Evolutionary conservation across 345 rosid genomes (phyloP).

Genomic region (Lagerstroemia speciosa): DNA sequence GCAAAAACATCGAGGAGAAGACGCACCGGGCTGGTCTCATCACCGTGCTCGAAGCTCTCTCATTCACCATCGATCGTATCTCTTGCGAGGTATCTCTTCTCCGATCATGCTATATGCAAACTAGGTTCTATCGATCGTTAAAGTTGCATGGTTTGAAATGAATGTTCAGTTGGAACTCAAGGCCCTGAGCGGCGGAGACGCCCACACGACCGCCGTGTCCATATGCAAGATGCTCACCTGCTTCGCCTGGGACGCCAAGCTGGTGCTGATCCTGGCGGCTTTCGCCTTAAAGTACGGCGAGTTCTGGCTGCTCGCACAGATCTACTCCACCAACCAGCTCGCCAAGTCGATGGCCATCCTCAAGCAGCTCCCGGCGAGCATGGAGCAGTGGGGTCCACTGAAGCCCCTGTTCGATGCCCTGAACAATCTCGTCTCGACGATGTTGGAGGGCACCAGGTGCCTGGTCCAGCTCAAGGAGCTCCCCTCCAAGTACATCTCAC

Average conservation of each 20-base stretch:
- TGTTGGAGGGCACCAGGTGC: constrained; percentile 52
- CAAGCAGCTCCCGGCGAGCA: constrained; percentile 53
- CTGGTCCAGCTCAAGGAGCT: constrained; percentile 50
- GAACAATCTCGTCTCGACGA: constrained; percentile 40
- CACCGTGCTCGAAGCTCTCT: constrained; percentile 31
- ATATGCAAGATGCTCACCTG: constrained; percentile 39
- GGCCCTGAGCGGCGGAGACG: constrained; percentile 49
- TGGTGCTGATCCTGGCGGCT: constrained; percentile 64
- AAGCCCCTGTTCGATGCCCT: constrained; percentile 50
- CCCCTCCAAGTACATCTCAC: constrained; percentile 45
- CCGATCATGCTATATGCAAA: no score
- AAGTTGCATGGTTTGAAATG: no score
- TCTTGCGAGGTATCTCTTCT: constrained; percentile 22
- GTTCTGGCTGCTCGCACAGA: constrained; percentile 70
- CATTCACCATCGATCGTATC: constrained; percentile 53
- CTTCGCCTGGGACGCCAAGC: constrained; percentile 73
- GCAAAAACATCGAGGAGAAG: constrained; percentile 32
- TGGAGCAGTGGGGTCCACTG: constrained; percentile 34
- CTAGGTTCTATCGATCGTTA: no score
- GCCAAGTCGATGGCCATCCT: constrained; percentile 76
- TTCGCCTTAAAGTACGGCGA: constrained; percentile 78
- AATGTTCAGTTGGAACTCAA: constrained; percentile 46
- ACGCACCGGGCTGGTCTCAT: constrained; percentile 15
- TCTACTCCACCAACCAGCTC: constrained; percentile 53
- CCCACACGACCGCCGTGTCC: constrained; percentile 48